A percentile compares a stretch with the other conserved stretches of the same genome.
phyloP scores from a whole-genome alignment of 1,284 basidiomycete species.

The Phellinidium pouzarii region DNA sequence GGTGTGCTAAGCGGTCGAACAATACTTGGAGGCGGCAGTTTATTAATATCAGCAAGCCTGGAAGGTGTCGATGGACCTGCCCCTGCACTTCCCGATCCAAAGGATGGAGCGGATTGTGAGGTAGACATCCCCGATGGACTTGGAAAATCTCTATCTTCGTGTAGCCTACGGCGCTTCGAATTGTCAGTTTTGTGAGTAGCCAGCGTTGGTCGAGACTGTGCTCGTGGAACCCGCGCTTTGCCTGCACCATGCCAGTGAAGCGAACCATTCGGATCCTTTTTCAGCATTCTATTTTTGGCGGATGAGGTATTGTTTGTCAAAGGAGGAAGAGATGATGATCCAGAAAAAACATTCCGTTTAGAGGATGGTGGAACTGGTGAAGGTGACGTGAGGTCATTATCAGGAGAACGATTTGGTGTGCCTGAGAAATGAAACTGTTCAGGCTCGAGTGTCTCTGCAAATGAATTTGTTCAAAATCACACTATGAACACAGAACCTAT shows the following conservation, averaged over 20 bases:
- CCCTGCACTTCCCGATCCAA: not conserved
- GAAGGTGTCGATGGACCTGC: slow-evolving; percentile 2
- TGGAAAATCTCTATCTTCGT: not conserved
- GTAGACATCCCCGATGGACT: not conserved
- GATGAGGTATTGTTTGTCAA: slow-evolving; percentile 13
- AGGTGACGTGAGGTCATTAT: slow-evolving; percentile 19
- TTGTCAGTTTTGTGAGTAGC: slow-evolving; percentile 22
- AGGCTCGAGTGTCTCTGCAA: slow-evolving; percentile 29
- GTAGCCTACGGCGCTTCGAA: slow-evolving; percentile 10
- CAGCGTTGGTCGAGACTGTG: slow-evolving; percentile 37
- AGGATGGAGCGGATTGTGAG: slow-evolving; percentile 3
- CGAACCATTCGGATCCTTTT: slow-evolving; percentile 13
- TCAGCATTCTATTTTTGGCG: not conserved
- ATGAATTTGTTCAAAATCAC: not conserved
- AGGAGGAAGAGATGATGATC: slow-evolving; percentile 11
- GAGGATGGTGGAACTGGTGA: not conserved
- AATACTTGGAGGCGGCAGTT: not conserved
- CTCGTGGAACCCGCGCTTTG: slow-evolving; percentile 30
- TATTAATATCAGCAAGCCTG: not conserved
- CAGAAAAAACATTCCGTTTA: not conserved
- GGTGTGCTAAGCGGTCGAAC: slow-evolving; percentile 37
- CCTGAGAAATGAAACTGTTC: slow-evolving; percentile 57
- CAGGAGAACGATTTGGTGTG: slow-evolving; percentile 41
- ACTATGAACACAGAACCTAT: not conserved
- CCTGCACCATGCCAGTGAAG: slow-evolving; percentile 12